phyloP scores from a whole-genome alignment of 495 filamentous ascomycete genomes.

The Talaromyces ruber region DNA sequence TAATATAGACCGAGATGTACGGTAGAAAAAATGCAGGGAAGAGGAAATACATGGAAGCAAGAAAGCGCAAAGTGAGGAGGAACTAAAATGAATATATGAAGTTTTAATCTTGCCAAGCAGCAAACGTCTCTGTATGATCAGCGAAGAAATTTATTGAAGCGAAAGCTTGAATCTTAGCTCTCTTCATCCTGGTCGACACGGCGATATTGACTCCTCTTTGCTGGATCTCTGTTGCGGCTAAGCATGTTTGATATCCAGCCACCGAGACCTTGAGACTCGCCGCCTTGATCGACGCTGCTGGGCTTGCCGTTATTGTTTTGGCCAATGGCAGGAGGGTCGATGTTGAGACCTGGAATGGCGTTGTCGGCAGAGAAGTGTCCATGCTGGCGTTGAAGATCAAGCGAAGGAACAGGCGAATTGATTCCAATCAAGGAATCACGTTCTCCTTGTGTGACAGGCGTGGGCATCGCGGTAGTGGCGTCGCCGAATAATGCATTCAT shows the following conservation, averaged over 20 bases:
- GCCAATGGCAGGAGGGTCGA: slow-evolving; percentile 53
- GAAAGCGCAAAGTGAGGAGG: not conserved
- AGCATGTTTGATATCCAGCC: slow-evolving; percentile 66
- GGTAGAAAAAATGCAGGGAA: not conserved
- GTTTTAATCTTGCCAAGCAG: not conserved
- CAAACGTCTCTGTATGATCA: not conserved
- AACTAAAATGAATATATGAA: not conserved
- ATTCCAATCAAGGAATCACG: slow-evolving; percentile 63
- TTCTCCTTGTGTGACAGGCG: slow-evolving; percentile 61
- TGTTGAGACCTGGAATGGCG: slow-evolving; percentile 64
- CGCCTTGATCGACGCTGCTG: slow-evolving; percentile 19
- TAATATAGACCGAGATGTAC: slow-evolving; percentile 1
- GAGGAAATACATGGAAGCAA: not conserved
- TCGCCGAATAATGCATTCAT: slow-evolving; percentile 92
- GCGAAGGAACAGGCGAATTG: slow-evolving; percentile 67
- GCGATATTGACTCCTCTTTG: slow-evolving; percentile 50
- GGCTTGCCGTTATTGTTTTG: slow-evolving; percentile 39
- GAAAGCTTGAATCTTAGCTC: not conserved
- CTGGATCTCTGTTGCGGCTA: slow-evolving; percentile 41
- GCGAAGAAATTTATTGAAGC: not conserved
- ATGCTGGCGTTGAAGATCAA: slow-evolving; percentile 57
- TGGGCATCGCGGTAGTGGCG: slow-evolving; percentile 69
- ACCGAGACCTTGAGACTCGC: slow-evolving; percentile 38
- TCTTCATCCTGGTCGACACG: slow-evolving; percentile 58
- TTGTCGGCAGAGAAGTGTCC: slow-evolving; percentile 45